Evolutionary conservation across 306 rosid genomes (phyloP).

Genomic region (Pachyrhizus erosus): DNA sequence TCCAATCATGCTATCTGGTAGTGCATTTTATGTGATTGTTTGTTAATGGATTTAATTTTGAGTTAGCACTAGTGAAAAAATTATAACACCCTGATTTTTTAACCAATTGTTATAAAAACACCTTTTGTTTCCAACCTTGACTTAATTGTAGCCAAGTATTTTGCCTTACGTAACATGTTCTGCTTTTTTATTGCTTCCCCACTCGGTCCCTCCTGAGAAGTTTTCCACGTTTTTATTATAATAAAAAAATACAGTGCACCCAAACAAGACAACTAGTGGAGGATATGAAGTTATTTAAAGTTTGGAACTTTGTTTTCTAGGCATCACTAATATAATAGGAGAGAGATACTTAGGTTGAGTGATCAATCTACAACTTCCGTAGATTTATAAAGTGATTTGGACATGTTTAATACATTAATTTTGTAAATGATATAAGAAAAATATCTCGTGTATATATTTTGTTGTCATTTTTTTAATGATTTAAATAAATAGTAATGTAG

Average conservation of each 20-base stretch:
- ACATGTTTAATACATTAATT: too few species aligned
- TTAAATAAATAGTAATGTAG: too few species aligned
- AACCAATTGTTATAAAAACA: not conserved
- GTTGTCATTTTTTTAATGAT: too few species aligned
- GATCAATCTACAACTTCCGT: too few species aligned
- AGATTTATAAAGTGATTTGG: too few species aligned
- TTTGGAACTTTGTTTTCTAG: too few species aligned
- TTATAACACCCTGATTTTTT: not conserved
- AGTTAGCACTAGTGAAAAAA: not conserved
- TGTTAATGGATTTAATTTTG: not conserved
- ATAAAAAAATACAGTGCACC: not conserved
- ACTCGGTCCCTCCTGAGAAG: not conserved
- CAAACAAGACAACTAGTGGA: not conserved
- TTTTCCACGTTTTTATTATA: not conserved
- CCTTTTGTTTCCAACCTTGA: not conserved
- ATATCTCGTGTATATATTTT: too few species aligned
- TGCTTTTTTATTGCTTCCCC: not conserved
- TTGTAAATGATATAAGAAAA: too few species aligned
- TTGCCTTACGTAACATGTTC: constrained; percentile 14
- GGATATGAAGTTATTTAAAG: not conserved
- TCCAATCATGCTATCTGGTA: not conserved
- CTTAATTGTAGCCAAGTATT: not conserved
- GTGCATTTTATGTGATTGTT: not conserved
- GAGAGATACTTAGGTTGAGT: not conserved
- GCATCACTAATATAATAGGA: too few species aligned